phyloP scores from a whole-genome alignment of 1,284 basidiomycete species.

The Cryptococcus amylolentus region DNA sequence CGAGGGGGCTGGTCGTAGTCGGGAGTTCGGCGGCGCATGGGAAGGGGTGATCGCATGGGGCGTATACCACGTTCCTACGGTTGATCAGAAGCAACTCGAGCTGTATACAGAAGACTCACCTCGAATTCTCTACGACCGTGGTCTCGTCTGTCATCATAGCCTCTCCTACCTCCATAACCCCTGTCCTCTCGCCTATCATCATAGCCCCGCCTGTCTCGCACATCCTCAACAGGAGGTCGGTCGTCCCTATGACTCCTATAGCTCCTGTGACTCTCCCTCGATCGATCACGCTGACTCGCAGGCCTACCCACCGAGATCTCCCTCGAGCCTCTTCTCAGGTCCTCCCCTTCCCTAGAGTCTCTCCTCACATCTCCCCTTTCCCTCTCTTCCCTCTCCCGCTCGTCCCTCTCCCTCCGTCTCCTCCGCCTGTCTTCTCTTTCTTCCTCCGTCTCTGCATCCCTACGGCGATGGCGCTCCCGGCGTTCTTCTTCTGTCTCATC shows the following conservation, averaged over 20 bases:
- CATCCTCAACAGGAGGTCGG: slow-evolving; percentile 13
- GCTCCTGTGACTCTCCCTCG: slow-evolving; percentile 32
- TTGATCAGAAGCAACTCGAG: neutral
- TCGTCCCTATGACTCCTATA: slow-evolving; percentile 12
- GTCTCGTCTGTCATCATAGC: slow-evolving; percentile 35
- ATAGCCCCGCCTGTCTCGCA: slow-evolving; percentile 34
- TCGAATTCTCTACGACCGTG: slow-evolving; percentile 22
- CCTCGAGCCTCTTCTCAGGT: slow-evolving; percentile 18
- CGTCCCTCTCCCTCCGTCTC: slow-evolving; percentile 19
- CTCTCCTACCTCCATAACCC: slow-evolving; percentile 37
- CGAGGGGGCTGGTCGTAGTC: slow-evolving; percentile 61
- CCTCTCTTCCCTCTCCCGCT: slow-evolving; percentile 19
- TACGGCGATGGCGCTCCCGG: slow-evolving; percentile 19
- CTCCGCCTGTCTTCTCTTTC: slow-evolving; percentile 27
- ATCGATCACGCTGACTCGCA: slow-evolving; percentile 20
- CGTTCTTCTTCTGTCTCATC: slow-evolving; percentile 23
- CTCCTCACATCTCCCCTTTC: slow-evolving; percentile 15
- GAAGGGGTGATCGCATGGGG: slow-evolving; percentile 23
- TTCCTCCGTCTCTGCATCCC: slow-evolving; percentile 35
- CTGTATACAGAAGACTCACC: slow-evolving; percentile 5
- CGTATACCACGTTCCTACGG: neutral
- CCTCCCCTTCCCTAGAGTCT: slow-evolving; percentile 12
- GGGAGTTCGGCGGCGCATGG: slow-evolving; percentile 62
- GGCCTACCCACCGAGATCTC: slow-evolving; percentile 12
- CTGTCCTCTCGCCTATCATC: slow-evolving; percentile 43